Percentiles rank a stretch among this genome's conserved stretches.
phyloP scores from a whole-genome alignment of 73 alveolate species.

The Paramecium caudatum region DNA sequence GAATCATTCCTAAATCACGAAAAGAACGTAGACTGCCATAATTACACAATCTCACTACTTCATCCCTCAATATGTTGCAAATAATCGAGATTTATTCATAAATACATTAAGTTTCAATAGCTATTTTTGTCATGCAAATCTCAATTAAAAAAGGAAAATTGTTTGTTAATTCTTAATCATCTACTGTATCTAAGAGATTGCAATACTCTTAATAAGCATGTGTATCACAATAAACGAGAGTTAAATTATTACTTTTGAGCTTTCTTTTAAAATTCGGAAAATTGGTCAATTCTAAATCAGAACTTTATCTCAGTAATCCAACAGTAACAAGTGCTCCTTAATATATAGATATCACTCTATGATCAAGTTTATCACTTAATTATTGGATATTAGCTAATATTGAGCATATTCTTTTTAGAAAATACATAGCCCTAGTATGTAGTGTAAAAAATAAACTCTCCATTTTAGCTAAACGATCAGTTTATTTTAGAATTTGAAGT shows the following conservation, averaged over 20 bases:
- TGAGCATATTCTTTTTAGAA: slow-evolving; percentile 29
- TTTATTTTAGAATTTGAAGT: background rate
- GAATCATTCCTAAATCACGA: background rate
- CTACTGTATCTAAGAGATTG: background rate
- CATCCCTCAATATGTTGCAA: background rate
- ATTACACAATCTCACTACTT: slow-evolving; percentile 6
- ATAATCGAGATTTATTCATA: slow-evolving; percentile 13
- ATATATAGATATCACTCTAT: slow-evolving; percentile 3
- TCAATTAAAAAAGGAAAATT: background rate
- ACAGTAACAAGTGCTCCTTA: slow-evolving; percentile 5
- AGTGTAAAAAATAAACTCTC: background rate
- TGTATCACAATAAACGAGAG: background rate
- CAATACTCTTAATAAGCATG: background rate
- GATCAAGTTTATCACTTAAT: slow-evolving; percentile 7
- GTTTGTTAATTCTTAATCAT: background rate
- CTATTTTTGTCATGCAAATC: slow-evolving; percentile 16
- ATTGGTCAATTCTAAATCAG: background rate
- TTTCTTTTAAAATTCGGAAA: background rate
- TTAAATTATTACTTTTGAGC: background rate
- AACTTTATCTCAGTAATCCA: background rate
- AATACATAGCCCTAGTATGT: slow-evolving; percentile 9
- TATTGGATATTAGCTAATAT: background rate
- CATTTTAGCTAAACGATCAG: background rate
- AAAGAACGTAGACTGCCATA: slow-evolving; percentile 38
- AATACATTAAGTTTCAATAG: slow-evolving; percentile 40